phyloP scores from a whole-genome alignment of 352 stramenopile species.

The Globisporangium echinulatum region DNA sequence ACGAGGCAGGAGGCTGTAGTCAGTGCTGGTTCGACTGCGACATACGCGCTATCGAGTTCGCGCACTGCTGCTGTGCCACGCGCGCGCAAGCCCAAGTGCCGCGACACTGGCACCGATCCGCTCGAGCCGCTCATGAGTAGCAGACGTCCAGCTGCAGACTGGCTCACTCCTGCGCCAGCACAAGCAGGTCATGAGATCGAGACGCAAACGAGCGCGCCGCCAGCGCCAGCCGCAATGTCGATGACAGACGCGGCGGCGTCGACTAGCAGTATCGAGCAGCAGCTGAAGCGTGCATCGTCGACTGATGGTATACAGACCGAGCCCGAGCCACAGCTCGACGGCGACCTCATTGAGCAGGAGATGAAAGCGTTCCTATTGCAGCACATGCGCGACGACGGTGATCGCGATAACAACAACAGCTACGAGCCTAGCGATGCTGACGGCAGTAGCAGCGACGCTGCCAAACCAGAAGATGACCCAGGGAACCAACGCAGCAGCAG shows the following conservation, averaged over 20 bases:
- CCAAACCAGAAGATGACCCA: no score
- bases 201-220: conserved; percentile 39
- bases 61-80: background rate
- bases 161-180: background rate
- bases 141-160: background rate
- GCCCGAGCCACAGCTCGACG: conserved; percentile 24
- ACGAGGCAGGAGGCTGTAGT: background rate
- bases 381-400: conserved; percentile 10
- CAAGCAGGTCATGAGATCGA: conserved; percentile 28
- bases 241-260: conserved; percentile 1
- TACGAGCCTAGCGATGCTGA: background rate
- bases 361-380: conserved; percentile 52
- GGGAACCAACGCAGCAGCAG: conserved; percentile 11
- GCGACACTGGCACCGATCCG: conserved; percentile 44
- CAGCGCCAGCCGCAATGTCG: conserved; percentile 19
- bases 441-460: background rate
- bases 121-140: conserved; percentile 40
- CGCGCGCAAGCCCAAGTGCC: conserved; percentile 12
- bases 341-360: conserved; percentile 33
- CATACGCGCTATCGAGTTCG: no score
- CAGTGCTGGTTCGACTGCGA: background rate
- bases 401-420: conserved; percentile 3
- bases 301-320: background rate
- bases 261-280: background rate
- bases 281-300: background rate